These are phyloP conservation scores for Xylaria sp. DNA, from an alignment of 2,329 filamentous ascomycete genomes.

Conservation along the genomic window DNA sequence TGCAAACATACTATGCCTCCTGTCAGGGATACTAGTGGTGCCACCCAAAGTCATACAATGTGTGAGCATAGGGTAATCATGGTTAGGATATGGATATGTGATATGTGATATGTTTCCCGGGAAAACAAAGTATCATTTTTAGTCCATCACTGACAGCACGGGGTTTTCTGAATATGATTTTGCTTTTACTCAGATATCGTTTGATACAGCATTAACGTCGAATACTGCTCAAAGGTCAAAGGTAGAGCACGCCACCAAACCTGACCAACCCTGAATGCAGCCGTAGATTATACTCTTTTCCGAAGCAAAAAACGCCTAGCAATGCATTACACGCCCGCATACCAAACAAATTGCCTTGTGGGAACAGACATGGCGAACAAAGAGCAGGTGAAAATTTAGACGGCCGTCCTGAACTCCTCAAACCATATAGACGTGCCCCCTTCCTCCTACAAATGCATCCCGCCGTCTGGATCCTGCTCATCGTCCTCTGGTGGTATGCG, in stretches of 20 bases:
- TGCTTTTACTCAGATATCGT: background rate
- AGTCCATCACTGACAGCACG: background rate
- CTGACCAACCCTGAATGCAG: background rate
- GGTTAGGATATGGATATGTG: background rate
- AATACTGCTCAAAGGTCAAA: background rate
- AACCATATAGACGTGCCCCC: background rate
- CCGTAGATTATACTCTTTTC: slow-evolving; percentile 11
- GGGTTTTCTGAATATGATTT: background rate
- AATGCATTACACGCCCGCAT: slow-evolving; percentile 27
- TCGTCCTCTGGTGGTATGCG: slow-evolving; percentile 61
- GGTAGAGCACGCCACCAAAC: background rate
- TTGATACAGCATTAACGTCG: background rate
- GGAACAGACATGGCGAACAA: background rate
- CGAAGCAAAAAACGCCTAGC: slow-evolving; percentile 32
- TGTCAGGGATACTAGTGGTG: background rate
- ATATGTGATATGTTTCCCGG: background rate
- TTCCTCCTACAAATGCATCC: slow-evolving; percentile 68
- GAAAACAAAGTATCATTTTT: background rate
- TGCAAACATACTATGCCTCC: too few relatives aligned
- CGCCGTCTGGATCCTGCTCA: slow-evolving; percentile 62
- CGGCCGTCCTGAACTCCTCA: background rate
- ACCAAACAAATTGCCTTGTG: background rate
- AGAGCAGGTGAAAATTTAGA: background rate
- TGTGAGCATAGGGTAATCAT: background rate
- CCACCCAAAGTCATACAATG: background rate